Base-by-base conservation (phyloP, 768 basidiomycete genomes). In the Rhodosporidiobolus odoratus region DNA sequence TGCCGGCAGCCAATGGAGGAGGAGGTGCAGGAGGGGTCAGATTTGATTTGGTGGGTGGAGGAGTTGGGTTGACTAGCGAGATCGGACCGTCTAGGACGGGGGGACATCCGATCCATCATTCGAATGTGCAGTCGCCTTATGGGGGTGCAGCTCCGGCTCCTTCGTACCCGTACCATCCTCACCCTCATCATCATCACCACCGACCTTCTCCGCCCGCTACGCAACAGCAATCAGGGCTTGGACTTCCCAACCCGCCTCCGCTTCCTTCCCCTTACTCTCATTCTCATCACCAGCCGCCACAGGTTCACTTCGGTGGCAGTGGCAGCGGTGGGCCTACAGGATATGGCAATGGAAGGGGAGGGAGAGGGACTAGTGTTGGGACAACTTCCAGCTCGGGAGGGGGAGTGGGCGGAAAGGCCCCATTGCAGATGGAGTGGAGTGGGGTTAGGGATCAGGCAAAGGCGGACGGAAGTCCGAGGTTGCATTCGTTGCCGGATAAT, bases 401-500 rank as follows among this genome's bases (percentile, higher is more conserved):
- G 54, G 57, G 37, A 62, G 67, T 30, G 40, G 57, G 68, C 47
- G 35, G 58, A 27, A 65, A 65, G 48, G 66, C 38, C 53, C 65
- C n/a, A n/a, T n/a, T n/a, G n/a, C n/a, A n/a, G 53, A 57, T 70
- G 52, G 66, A 69, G 58, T 74, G 73, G 73, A 74, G 66, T 27
- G 73, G 72, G n/a, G 65, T 73, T 32, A 66, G 60, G 65, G 65
- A 66, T 23, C 58, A 62, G 37, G 66, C 72, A 75, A 38, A 80
- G 45, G 58, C 82, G 8, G 82, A 84, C 2, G 83, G 84, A 3
- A 93, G 91, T 2, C 94, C 93, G 0, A 89, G 93, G 77, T 82
- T 97, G 4, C 92, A 95, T 74, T 91, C 87, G 0, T 81, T 98
- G 8, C 95, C 95, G 0, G 93, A 97, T 79, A 95, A 95, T 77